These are phyloP conservation scores for Ophiostoma sp. DNA, from an alignment of 2,329 filamentous ascomycete genomes.

Conservation along the genomic window DNA sequence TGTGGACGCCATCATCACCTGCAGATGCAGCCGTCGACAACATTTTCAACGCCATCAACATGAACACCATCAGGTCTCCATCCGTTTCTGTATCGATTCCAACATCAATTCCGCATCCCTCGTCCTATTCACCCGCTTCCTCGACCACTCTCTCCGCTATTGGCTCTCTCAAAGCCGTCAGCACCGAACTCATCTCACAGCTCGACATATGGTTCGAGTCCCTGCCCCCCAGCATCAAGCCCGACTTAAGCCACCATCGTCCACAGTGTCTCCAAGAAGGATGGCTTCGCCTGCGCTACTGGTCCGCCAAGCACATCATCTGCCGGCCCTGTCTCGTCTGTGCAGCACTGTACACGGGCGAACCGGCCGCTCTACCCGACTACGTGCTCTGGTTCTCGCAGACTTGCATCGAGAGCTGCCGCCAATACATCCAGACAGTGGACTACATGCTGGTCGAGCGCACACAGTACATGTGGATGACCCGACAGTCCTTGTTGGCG, in stretches of 20 bases:
- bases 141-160: background rate
- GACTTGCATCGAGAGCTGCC: background rate
- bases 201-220: slow-evolving; percentile 34
- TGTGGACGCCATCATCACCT: background rate
- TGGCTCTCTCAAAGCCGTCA: slow-evolving; percentile 30
- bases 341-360: background rate
- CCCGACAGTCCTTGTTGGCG: background rate
- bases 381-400: background rate
- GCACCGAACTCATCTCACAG: slow-evolving; percentile 32
- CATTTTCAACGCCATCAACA: background rate
- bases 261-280: background rate
- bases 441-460: background rate
- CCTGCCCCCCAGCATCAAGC: slow-evolving; percentile 32
- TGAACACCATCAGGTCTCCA: background rate
- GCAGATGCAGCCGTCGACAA: background rate
- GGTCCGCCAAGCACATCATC: slow-evolving; percentile 12
- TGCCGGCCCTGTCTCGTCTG: background rate
- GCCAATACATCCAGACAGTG: background rate
- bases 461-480: background rate
- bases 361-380: background rate
- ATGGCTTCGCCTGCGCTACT: slow-evolving; percentile 9
- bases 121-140: background rate
- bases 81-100: background rate
- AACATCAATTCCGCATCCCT: background rate
- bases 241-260: slow-evolving; percentile 25